phyloP scores from a whole-genome alignment of 257 asterid genomes.

The Primulina huaijiensis region DNA sequence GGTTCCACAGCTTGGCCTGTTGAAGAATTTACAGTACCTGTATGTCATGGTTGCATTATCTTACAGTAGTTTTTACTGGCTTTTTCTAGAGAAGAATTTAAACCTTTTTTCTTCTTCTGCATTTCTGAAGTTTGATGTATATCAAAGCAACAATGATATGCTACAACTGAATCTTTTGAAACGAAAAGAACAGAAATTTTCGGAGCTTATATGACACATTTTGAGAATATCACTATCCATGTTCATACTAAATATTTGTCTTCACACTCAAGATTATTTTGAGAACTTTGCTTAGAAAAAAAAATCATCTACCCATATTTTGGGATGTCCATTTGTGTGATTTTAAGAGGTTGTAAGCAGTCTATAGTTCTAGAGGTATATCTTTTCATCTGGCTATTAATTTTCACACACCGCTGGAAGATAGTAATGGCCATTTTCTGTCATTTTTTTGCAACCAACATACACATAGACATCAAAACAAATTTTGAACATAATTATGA shows the following conservation, averaged over 20 bases:
- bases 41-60: conserved; percentile 36
- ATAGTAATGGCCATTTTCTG: background rate
- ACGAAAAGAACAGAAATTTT: no score
- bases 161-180: background rate
- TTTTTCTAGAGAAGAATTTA: background rate
- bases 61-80: conserved; percentile 2
- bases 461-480: background rate
- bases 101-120: background rate
- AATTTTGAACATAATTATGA: background rate
- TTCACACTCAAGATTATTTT: background rate
- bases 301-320: no score
- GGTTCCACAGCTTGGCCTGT: conserved; percentile 86
- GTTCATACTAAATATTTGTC: background rate
- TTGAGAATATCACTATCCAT: background rate
- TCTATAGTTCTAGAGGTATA: background rate
- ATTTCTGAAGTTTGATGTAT: background rate
- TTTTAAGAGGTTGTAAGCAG: background rate
- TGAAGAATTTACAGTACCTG: conserved; percentile 96
- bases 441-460: background rate
- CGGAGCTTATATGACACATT: background rate
- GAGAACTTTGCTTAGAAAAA: background rate
- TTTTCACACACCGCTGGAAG: background rate
- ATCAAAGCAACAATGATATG: background rate
- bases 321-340: background rate
- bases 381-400: background rate